Conservation (phyloP, 805 yeast genomes). For the Clavispora fructus region DNA sequence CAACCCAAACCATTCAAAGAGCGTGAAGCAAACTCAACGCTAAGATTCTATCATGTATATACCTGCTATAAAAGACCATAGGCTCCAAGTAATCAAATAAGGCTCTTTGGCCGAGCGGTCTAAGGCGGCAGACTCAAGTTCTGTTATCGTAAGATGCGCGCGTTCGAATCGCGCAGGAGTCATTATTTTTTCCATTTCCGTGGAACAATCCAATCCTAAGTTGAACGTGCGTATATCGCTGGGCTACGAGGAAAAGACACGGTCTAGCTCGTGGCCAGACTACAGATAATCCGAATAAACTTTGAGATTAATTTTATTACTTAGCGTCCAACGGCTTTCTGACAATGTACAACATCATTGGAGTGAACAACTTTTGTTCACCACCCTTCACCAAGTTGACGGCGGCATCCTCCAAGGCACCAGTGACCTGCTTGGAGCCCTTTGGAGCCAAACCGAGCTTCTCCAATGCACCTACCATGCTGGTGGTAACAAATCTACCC, state of each 20-base stretch:
- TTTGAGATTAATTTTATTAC: neutral
- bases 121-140: conserved; percentile 19
- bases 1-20: no score
- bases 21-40: no score
- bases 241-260: no score
- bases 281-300: neutral
- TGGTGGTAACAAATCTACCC: conserved; percentile 85
- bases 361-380: conserved; percentile 82
- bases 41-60: no score
- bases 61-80: no score
- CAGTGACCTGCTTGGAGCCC: conserved; percentile 83
- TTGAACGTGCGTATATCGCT: no score
- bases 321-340: conserved; percentile 59
- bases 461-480: conserved; percentile 77
- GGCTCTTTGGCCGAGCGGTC: no score
- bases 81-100: no score
- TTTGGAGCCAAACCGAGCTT: conserved; percentile 83
- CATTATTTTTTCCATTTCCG: conserved; percentile 8
- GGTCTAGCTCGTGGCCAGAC: neutral
- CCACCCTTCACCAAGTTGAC: conserved; percentile 94
- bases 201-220: no score
- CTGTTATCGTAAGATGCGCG: conserved; percentile 21
- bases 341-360: conserved; percentile 92
- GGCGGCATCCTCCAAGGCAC: conserved; percentile 95
- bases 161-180: conserved; percentile 20